phyloP scores from a whole-genome alignment of 2,329 filamentous ascomycete genomes.

The Leptographium radiaticola region DNA sequence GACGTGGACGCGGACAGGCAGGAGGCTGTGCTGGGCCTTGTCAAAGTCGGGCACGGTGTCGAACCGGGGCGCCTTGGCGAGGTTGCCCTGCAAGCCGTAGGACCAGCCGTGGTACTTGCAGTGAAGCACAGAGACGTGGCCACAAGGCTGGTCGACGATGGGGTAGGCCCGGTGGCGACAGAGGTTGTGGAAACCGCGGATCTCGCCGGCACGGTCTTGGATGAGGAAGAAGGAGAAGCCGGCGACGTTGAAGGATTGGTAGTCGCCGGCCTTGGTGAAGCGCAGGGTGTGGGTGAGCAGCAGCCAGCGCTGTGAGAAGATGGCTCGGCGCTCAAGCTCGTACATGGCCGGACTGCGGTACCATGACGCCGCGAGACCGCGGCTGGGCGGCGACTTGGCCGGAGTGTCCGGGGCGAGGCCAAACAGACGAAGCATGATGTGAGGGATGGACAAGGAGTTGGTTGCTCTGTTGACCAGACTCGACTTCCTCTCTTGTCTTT shows the following conservation, averaged over 20 bases:
- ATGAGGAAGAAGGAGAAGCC: slow-evolving; percentile 26
- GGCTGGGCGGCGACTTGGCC: not conserved
- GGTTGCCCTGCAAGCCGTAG: slow-evolving; percentile 26
- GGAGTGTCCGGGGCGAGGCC: not conserved
- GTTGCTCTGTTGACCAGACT: no score
- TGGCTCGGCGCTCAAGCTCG: slow-evolving; percentile 28
- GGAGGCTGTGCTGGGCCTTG: slow-evolving; percentile 27
- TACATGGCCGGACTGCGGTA: slow-evolving; percentile 29
- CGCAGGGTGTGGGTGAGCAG: slow-evolving; percentile 21
- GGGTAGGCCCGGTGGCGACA: slow-evolving; percentile 31
- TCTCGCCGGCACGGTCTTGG: slow-evolving; percentile 18
- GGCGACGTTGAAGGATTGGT: slow-evolving; percentile 20
- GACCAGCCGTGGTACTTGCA: slow-evolving; percentile 34
- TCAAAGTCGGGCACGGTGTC: slow-evolving; percentile 25
- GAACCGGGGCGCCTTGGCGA: slow-evolving; percentile 29
- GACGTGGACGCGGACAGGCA: slow-evolving; percentile 31
- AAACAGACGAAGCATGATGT: slow-evolving; percentile 4
- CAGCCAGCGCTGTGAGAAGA: slow-evolving; percentile 28
- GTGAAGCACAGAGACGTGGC: slow-evolving; percentile 23
- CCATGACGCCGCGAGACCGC: slow-evolving; percentile 26
- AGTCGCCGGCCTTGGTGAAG: slow-evolving; percentile 22
- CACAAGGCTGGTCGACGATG: slow-evolving; percentile 18
- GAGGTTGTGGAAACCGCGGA: slow-evolving; percentile 29
- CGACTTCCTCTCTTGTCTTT: no score
- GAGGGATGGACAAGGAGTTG: no score